Conservation (phyloP, 805 yeast species). For the Pichia cephalocereana region DNA sequence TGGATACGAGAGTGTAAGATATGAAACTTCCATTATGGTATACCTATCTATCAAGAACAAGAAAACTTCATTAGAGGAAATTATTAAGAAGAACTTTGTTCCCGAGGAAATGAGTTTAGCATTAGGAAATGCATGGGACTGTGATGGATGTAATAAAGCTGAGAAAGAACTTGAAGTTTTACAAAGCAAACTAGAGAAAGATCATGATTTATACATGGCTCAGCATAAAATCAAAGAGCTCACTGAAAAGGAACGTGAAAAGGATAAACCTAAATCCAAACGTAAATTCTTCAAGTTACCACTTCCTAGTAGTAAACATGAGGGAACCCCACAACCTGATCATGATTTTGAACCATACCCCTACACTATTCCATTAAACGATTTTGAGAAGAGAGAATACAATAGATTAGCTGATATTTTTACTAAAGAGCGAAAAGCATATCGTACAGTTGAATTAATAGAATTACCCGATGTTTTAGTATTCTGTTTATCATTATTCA, state of each 20-base stretch:
- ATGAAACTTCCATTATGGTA: constrained; percentile 28
- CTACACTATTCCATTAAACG: constrained; percentile 11
- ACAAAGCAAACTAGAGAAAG: constrained; percentile 5
- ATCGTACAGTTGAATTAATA: constrained; percentile 23
- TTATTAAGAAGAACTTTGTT: constrained; percentile 50
- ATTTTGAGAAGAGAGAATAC: constrained; percentile 16
- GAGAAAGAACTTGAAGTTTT: constrained; percentile 10
- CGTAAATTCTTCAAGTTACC: not conserved
- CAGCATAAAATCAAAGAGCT: constrained; percentile 20
- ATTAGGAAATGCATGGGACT: constrained; percentile 74
- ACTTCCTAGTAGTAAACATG: not conserved
- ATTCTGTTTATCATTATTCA: constrained; percentile 26
- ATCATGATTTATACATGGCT: constrained; percentile 5
- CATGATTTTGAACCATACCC: not conserved
- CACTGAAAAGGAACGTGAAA: constrained; percentile 18
- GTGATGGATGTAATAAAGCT: constrained; percentile 55
- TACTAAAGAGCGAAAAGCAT: constrained; percentile 21
- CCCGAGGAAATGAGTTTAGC: constrained; percentile 54
- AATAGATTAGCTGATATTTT: constrained; percentile 12
- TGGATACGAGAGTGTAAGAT: constrained; percentile 49
- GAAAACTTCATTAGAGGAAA: constrained; percentile 40
- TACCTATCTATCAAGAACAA: constrained; percentile 20
- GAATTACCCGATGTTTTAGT: constrained; percentile 27
- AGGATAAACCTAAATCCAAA: constrained; percentile 5
- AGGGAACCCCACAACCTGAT: not conserved